Evolutionary conservation across 768 basidiomycete genomes (phyloP).

Genomic region (Tulasnella calospora): DNA sequence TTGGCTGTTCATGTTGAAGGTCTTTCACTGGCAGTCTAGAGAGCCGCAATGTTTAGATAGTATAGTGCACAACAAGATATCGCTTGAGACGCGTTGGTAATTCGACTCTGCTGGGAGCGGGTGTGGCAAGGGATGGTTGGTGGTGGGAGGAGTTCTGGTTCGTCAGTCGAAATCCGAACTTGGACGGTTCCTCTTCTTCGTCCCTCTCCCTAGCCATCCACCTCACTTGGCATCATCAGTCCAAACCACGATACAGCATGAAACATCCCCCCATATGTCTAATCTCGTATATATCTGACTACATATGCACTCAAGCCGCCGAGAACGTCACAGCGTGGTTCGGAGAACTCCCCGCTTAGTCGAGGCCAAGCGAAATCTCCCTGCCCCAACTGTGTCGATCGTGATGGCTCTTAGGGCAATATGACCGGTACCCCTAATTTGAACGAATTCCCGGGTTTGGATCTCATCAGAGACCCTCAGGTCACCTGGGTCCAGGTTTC

Average conservation of each 20-base stretch:
- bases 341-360: no score
- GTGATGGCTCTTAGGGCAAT: no score
- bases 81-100: not conserved
- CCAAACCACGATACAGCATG: not conserved
- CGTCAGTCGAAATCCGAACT: not conserved
- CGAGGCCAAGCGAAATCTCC: no score
- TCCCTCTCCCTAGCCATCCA: not conserved
- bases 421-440: no score
- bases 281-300: not conserved
- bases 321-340: no score
- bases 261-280: not conserved
- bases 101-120: not conserved
- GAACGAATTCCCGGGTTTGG: no score
- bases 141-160: constrained; percentile 1
- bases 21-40: not conserved
- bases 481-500: no score
- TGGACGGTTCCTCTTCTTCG: not conserved
- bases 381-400: no score
- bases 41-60: not conserved
- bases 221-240: not conserved
- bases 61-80: not conserved
- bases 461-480: no score
- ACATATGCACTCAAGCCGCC: no score
- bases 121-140: not conserved
- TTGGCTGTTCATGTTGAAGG: constrained; percentile 23